Percentiles rank a stretch among this genome's conserved stretches.
These are phyloP conservation scores for Volvox africanus DNA, from an alignment of 139 green algal genomes.

Conservation along the genomic window DNA sequence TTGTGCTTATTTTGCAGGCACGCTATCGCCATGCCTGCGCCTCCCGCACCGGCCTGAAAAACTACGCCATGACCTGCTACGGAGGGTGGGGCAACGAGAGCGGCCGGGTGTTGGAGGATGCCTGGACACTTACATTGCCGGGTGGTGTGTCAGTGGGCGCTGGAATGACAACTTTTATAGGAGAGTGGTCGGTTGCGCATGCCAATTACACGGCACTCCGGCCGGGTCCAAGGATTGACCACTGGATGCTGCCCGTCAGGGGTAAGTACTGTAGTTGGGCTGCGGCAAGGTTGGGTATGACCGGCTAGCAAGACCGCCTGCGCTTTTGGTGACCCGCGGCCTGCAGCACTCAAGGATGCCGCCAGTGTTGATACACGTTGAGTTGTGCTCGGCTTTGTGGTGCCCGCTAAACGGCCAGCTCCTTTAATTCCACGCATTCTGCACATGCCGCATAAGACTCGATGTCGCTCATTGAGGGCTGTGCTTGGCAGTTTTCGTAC, in stretches of 20 bases:
- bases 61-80: conserved; percentile 33
- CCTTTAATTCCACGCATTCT: no score
- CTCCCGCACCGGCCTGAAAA: background rate
- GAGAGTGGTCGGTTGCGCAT: background rate
- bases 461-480: no score
- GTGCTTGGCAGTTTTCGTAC: no score
- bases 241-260: background rate
- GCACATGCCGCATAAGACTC: no score
- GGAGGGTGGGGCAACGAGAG: background rate
- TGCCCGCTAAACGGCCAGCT: no score
- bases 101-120: background rate
- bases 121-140: conserved; percentile 1
- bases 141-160: background rate
- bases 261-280: background rate
- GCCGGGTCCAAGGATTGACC: background rate
- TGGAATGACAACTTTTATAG: background rate
- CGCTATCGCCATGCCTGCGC: conserved; percentile 44
- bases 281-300: no score
- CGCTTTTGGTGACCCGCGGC: no score
- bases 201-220: conserved; percentile 5
- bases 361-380: no score
- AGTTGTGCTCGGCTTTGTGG: no score
- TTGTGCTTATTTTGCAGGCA: background rate
- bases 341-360: no score
- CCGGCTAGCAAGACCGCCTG: no score